Percentiles rank a stretch among this genome's conserved stretches.
phyloP scores from a whole-genome alignment of 75 land plant species.

The Pinus tabuliformis region DNA sequence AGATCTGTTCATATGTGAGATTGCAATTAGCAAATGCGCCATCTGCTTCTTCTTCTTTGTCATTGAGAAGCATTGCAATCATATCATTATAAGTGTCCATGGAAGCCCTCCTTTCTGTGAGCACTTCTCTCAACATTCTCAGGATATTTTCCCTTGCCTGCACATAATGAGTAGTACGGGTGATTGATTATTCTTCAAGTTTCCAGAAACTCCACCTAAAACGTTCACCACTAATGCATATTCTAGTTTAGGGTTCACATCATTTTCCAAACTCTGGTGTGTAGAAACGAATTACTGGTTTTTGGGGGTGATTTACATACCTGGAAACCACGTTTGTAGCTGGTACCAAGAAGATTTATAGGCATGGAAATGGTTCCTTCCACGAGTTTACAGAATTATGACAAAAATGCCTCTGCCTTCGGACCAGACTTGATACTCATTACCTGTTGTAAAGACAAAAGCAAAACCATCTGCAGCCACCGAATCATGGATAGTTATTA shows the following conservation, averaged over 20 bases:
- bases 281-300: too few species aligned
- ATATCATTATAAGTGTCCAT: slow-evolving; percentile 19
- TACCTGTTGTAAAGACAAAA: slow-evolving; percentile 42
- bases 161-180: neutral
- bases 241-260: too few species aligned
- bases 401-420: slow-evolving; percentile 27
- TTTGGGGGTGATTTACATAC: slow-evolving; percentile 11
- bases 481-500: neutral
- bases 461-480: slow-evolving; percentile 51
- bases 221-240: too few species aligned
- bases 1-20: slow-evolving; percentile 58
- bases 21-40: neutral
- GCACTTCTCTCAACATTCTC: slow-evolving; percentile 27
- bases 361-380: slow-evolving; percentile 77
- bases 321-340: slow-evolving; percentile 49
- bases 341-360: slow-evolving; percentile 76
- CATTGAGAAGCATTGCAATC: slow-evolving; percentile 31
- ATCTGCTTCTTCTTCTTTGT: slow-evolving; percentile 9
- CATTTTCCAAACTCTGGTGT: too few species aligned
- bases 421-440: slow-evolving; percentile 22
- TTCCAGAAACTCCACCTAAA: neutral
- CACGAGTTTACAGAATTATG: slow-evolving; percentile 51
- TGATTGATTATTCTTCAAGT: too few species aligned
- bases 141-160: slow-evolving; percentile 36
- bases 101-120: slow-evolving; percentile 43